These are phyloP conservation scores for Pseudohyphozyma bogoriensis DNA, from an alignment of 768 basidiomycete species.

Conservation along the genomic window DNA sequence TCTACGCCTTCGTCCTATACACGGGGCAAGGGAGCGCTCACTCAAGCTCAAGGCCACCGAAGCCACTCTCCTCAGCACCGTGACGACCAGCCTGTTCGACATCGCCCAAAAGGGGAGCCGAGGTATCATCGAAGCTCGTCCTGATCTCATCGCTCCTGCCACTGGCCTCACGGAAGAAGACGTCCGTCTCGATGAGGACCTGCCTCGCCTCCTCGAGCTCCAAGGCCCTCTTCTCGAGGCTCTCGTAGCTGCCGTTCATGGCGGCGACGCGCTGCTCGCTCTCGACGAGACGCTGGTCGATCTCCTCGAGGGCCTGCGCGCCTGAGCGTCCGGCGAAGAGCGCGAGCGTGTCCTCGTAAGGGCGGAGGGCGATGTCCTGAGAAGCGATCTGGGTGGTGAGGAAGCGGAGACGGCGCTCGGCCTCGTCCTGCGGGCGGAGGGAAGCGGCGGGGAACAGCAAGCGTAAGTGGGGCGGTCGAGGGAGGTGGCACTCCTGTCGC, in stretches of 20 bases:
- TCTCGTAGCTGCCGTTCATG: slow-evolving; percentile 91
- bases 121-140: slow-evolving; percentile 80
- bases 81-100: slow-evolving; percentile 75
- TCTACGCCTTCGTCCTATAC: neutral
- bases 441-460: slow-evolving; percentile 37
- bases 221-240: slow-evolving; percentile 67
- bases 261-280: slow-evolving; percentile 71
- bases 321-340: slow-evolving; percentile 84
- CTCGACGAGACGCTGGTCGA: slow-evolving; percentile 74
- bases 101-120: slow-evolving; percentile 72
- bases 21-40: slow-evolving; percentile 38
- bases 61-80: slow-evolving; percentile 43
- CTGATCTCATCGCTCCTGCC: slow-evolving; percentile 58
- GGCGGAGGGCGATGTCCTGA: slow-evolving; percentile 71
- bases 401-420: slow-evolving; percentile 87
- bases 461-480: neutral
- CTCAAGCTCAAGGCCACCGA: slow-evolving; percentile 69
- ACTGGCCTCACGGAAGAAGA: slow-evolving; percentile 65
- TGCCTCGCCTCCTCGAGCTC: slow-evolving; percentile 89
- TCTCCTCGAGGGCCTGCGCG: slow-evolving; percentile 84
- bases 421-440: slow-evolving; percentile 61
- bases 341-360: slow-evolving; percentile 74
- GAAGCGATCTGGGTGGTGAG: slow-evolving; percentile 76
- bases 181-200: slow-evolving; percentile 87
- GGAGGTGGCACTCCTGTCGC: no score